Percentiles rank a stretch among this genome's conserved stretches.
Evolutionary conservation across 192 early-diverging fungal genomes (phyloP).

Genomic region (Mortierella claussenii): DNA sequence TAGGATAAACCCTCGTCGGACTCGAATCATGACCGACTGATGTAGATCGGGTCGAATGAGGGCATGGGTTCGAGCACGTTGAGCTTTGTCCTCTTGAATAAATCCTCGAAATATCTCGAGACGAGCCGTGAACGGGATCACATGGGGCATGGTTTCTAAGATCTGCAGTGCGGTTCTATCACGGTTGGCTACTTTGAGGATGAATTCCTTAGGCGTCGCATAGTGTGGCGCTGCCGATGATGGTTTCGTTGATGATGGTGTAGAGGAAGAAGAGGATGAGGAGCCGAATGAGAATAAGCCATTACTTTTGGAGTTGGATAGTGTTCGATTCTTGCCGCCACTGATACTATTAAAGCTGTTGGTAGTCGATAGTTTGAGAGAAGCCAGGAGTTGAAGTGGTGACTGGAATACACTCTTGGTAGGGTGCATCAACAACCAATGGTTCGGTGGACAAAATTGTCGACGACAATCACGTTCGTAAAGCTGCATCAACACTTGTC

Average conservation of each 20-base stretch:
- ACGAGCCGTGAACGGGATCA: slow-evolving; percentile 86
- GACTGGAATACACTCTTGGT: slow-evolving; percentile 47
- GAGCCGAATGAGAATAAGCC: slow-evolving; percentile 31
- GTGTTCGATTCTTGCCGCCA: slow-evolving; percentile 3
- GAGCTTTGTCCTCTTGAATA: slow-evolving; percentile 67
- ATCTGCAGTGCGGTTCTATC: slow-evolving; percentile 65
- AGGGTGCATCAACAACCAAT: slow-evolving; percentile 67
- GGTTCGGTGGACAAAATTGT: slow-evolving; percentile 65
- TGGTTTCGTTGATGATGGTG: too few species aligned
- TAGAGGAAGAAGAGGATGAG: slow-evolving; percentile 36
- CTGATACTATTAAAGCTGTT: slow-evolving; percentile 3
- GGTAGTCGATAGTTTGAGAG: slow-evolving; percentile 25
- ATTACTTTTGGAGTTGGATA: slow-evolving; percentile 15
- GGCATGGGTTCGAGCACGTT: slow-evolving; percentile 22
- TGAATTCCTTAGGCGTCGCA: slow-evolving; percentile 51
- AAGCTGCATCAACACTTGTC: slow-evolving; percentile 75
- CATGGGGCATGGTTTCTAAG: slow-evolving; percentile 86
- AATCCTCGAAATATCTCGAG: slow-evolving; percentile 87
- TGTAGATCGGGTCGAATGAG: slow-evolving; percentile 38
- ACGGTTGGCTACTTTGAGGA: slow-evolving; percentile 51
- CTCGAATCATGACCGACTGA: slow-evolving; percentile 53
- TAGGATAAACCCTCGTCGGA: slow-evolving; percentile 72
- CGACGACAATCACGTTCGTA: slow-evolving; percentile 69
- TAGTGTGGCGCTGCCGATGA: slow-evolving; percentile 34
- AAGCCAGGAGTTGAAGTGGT: slow-evolving; percentile 53